Conservation (phyloP, 371 early-diverging fungal genomes). For the Parasitella parasitica region DNA sequence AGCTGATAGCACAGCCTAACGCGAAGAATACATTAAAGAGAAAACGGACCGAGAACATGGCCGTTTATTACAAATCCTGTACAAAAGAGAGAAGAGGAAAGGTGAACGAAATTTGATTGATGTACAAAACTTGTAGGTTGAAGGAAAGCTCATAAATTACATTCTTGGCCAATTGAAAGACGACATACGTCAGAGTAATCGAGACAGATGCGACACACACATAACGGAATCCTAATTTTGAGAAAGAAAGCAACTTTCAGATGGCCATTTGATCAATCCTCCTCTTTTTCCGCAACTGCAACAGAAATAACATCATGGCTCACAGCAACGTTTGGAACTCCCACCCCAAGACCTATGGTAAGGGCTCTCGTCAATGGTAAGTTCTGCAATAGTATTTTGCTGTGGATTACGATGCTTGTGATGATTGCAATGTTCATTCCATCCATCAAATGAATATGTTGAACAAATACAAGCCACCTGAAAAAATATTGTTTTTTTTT, state of each 20-base stretch:
- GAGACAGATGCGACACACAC: not conserved
- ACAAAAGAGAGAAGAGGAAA: not conserved
- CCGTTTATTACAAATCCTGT: not conserved
- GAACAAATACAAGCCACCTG: slow-evolving; percentile 4
- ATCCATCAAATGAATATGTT: not conserved
- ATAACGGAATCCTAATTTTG: not conserved
- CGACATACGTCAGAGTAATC: slow-evolving; percentile 2
- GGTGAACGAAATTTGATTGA: not conserved
- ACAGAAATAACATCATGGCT: slow-evolving; percentile 68
- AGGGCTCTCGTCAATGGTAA: slow-evolving; percentile 97
- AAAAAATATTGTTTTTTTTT: not conserved
- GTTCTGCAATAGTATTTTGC: not conserved
- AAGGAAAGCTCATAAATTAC: not conserved
- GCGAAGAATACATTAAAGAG: slow-evolving; percentile 13
- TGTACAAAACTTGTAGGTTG: too few species aligned
- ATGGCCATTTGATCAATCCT: slow-evolving; percentile 8
- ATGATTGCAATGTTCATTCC: too few species aligned
- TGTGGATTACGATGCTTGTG: too few species aligned
- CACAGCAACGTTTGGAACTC: slow-evolving; percentile 97
- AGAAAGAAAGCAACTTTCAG: not conserved
- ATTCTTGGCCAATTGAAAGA: slow-evolving; percentile 9
- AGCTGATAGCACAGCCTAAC: slow-evolving; percentile 5
- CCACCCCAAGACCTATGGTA: slow-evolving; percentile 95
- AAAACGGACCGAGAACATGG: slow-evolving; percentile 20
- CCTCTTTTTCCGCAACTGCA: slow-evolving; percentile 23